A percentile compares a stretch with the other conserved stretches of the same genome.
Evolutionary conservation across 2,329 filamentous ascomycete genomes (phyloP).

Genomic region (Diaporthe eres): DNA sequence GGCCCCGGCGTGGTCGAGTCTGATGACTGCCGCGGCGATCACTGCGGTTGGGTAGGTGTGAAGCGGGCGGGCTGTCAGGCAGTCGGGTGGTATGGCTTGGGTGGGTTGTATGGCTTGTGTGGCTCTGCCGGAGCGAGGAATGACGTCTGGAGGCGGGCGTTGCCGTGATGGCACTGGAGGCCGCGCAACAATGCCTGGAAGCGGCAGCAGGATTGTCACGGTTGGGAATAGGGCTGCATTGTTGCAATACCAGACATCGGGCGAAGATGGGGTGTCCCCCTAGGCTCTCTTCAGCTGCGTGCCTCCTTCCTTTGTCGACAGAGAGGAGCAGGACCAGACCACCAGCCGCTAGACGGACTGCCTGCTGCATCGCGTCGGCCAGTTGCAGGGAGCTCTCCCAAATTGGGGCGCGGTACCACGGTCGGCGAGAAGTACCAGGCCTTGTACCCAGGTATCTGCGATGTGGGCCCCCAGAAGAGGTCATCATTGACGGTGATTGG

Average conservation of each 20-base stretch:
- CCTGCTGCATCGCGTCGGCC: conserved; percentile 15
- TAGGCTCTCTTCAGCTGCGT: neutral
- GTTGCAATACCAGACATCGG: conserved; percentile 39
- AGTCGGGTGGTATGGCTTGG: neutral
- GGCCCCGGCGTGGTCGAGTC: conserved; percentile 18
- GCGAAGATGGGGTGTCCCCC: conserved; percentile 16
- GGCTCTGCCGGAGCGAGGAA: conserved; percentile 11
- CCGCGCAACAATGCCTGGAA: conserved; percentile 26
- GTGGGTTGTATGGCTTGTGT: conserved; percentile 8
- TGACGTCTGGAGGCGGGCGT: conserved; percentile 14
- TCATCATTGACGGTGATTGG: neutral
- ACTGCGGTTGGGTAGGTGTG: conserved; percentile 15
- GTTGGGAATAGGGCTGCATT: conserved; percentile 42
- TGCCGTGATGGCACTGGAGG: conserved; percentile 19
- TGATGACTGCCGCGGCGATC: conserved; percentile 27
- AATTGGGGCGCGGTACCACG: neutral
- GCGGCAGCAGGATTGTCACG: conserved; percentile 15
- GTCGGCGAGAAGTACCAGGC: neutral
- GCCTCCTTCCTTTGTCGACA: neutral
- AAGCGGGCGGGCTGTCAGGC: conserved; percentile 21
- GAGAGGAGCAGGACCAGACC: neutral
- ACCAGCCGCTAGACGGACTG: conserved; percentile 15
- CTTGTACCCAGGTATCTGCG: conserved; percentile 5
- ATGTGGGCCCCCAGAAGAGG: neutral
- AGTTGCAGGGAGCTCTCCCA: conserved; percentile 8